These are phyloP conservation scores for Blastocystis sp. DNA, from an alignment of 352 stramenopile genomes.

Conservation along the genomic window DNA sequence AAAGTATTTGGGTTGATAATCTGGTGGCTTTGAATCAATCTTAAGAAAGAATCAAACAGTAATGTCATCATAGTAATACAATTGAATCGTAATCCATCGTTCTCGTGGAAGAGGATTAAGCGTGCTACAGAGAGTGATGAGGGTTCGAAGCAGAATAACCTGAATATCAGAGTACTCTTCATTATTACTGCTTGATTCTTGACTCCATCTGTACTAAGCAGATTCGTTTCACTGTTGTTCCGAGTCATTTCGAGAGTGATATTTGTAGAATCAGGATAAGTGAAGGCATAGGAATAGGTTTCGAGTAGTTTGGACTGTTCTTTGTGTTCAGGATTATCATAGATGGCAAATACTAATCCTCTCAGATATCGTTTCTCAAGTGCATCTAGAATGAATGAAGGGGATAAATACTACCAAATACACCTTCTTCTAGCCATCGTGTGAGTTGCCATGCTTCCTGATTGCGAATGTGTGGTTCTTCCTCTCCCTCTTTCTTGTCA, in stretches of 20 bases:
- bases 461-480: neutral
- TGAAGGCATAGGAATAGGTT: slow-evolving; percentile 51
- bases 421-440: slow-evolving; percentile 39
- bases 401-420: neutral
- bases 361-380: slow-evolving; percentile 43
- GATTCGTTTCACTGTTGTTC: slow-evolving; percentile 6
- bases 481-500: neutral
- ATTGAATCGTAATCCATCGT: slow-evolving; percentile 38
- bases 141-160: slow-evolving; percentile 36
- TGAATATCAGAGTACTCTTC: neutral
- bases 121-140: slow-evolving; percentile 54
- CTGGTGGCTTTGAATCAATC: neutral
- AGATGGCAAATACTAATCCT: slow-evolving; percentile 44
- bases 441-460: slow-evolving; percentile 41
- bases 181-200: slow-evolving; percentile 29
- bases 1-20: slow-evolving; percentile 40
- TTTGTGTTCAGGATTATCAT: slow-evolving; percentile 28
- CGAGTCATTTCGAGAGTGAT: slow-evolving; percentile 1
- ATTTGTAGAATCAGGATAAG: slow-evolving; percentile 1
- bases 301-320: neutral
- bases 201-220: slow-evolving; percentile 1
- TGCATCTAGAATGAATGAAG: neutral
- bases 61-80: slow-evolving; percentile 54
- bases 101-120: neutral
- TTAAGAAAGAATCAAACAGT: neutral